These are phyloP conservation scores for Geotrichum reessii DNA, from an alignment of 1,139 yeast species.

Conservation along the genomic window DNA sequence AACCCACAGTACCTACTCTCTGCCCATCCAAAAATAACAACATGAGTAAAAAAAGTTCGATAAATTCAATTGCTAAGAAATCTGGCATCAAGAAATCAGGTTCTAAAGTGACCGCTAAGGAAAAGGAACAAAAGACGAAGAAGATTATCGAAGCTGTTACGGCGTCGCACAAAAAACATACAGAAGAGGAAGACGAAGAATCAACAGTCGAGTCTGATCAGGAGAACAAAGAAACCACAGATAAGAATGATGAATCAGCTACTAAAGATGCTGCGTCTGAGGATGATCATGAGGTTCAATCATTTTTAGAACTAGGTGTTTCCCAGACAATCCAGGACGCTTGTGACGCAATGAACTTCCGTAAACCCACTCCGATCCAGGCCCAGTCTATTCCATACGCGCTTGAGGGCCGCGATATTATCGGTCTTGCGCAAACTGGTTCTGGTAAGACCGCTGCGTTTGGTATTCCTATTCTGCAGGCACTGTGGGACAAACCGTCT, in stretches of 20 bases:
- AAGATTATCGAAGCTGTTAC: constrained; percentile 15
- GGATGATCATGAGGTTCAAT: constrained; percentile 9
- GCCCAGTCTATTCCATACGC: constrained; percentile 90
- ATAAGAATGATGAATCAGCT: neutral
- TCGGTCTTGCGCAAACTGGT: constrained; percentile 93
- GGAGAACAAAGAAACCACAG: neutral
- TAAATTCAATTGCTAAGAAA: neutral
- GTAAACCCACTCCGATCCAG: constrained; percentile 91
- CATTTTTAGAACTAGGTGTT: constrained; percentile 14
- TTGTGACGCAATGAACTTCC: constrained; percentile 70
- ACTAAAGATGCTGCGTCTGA: constrained; percentile 2
- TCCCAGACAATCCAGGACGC: constrained; percentile 45
- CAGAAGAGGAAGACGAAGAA: neutral
- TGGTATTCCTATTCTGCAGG: constrained; percentile 81
- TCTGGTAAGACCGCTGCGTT: constrained; percentile 91
- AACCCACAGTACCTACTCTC: neutral
- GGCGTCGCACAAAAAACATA: constrained; percentile 9
- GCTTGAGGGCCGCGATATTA: constrained; percentile 82
- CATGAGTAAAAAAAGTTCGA: neutral
- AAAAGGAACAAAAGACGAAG: constrained; percentile 10
- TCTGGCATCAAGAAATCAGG: neutral
- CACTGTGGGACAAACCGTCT: constrained; percentile 80
- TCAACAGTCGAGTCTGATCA: neutral
- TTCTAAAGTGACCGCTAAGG: neutral
- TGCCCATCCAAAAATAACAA: neutral